Evolutionary conservation across 495 filamentous ascomycete genomes (phyloP), one percentile per base, ranked within the genome.

Genomic region (Endocarpon pusillum): DNA sequence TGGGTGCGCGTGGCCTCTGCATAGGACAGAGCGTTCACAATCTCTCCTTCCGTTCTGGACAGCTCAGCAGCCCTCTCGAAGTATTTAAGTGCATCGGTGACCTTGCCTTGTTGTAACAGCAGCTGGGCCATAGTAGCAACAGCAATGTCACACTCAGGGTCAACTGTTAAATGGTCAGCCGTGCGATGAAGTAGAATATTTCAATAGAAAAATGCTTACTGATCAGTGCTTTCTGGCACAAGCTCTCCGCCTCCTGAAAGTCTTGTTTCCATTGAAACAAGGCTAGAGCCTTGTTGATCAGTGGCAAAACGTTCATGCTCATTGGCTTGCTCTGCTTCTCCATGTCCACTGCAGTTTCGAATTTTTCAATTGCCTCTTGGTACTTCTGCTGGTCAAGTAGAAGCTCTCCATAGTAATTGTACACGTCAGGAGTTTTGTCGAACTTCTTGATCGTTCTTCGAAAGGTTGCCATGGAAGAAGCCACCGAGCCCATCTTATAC

Each of bases 321-420:
- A 84, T 69, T 4, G 85, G 85, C 62, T 91, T 93, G 38, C 71
- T 74, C 56, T 81, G 71, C 66, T 85, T 86, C 66, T 99, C 89
- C 78, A 96, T 91, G 52, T 94, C 86, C 30, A 96, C 82, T 1
- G 91, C 89, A 31, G 73, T 89, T 51, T 99, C 89, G 47, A 99
- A 99, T 62, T 94, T 94, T 60, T 94, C 79, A 42, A 99, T 91
- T 9, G 89, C 89, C 51, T 96, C 89, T 32, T 80, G 64, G 54
- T 72, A 94, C 59, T 94, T 92, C 54, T 80, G 73, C 63, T 99
- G 89, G 61, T 99, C 89, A 15, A 99, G 73, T 16, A 99, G 66
- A n/a, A 99, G 70, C 58, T 99, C 89, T 49, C 89, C 89, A 43
- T 91, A 96, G 69, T 96, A 99, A 64, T 99, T 99, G 64, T 96